A percentile compares a stretch with the other conserved stretches of the same genome.
Evolutionary conservation across 2,329 filamentous ascomycete genomes (phyloP).

Genomic region (Sporothrix schenckii): DNA sequence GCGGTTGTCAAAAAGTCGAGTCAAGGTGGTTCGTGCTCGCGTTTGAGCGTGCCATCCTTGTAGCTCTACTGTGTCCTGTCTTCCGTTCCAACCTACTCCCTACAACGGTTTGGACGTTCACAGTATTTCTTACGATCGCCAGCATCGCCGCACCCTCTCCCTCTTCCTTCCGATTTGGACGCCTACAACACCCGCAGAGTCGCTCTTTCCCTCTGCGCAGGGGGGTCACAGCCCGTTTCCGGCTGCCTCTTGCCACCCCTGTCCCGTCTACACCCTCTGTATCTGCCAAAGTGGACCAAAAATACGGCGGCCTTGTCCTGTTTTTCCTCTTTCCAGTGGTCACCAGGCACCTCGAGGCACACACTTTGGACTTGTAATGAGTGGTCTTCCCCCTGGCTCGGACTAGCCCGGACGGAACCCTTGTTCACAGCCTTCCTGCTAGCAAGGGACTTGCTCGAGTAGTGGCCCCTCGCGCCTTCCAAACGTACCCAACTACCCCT

Average conservation of each 20-base stretch:
- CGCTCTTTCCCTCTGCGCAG: not conserved
- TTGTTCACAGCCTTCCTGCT: conserved; percentile 20
- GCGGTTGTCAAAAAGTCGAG: not conserved
- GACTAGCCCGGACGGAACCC: conserved; percentile 13
- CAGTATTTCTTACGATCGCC: not conserved
- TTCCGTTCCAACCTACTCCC: not conserved
- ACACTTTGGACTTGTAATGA: no score
- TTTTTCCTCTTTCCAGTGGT: not conserved
- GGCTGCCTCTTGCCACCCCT: conserved; percentile 25
- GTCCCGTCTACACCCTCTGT: not conserved
- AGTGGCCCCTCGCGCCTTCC: conserved; percentile 6
- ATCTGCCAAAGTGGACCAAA: not conserved
- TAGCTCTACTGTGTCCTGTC: not conserved
- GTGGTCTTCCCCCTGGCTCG: not conserved
- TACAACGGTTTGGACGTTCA: conserved; percentile 1
- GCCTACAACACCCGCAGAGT: not conserved
- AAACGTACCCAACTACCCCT: not conserved
- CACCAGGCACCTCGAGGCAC: not conserved
- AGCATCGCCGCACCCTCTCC: conserved; percentile 12
- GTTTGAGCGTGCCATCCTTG: not conserved
- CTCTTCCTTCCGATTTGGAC: conserved; percentile 14
- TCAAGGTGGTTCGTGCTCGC: not conserved
- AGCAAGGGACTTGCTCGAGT: not conserved
- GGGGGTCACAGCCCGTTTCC: conserved; percentile 20
- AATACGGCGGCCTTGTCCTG: not conserved